phyloP scores from a whole-genome alignment of 2,329 filamentous ascomycete genomes.

The Fusarium drepaniforme region DNA sequence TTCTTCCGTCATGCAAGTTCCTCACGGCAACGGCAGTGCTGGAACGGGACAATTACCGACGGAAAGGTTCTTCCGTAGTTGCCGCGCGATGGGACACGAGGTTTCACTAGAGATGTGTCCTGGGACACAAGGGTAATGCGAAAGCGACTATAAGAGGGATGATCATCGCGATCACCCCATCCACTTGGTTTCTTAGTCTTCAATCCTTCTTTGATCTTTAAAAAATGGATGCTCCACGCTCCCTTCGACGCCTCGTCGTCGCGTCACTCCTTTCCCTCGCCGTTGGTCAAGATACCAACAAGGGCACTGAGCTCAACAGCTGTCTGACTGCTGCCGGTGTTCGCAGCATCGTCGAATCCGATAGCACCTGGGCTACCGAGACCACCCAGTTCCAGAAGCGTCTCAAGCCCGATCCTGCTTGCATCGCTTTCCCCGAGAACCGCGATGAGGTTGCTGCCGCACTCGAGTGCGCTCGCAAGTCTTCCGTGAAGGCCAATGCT shows the following conservation, averaged over 20 bases:
- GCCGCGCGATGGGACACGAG: background rate
- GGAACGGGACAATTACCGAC: background rate
- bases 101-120: background rate
- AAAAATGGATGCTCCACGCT: background rate
- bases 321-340: conserved; percentile 22
- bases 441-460: conserved; percentile 37
- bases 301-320: background rate
- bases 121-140: background rate
- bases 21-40: background rate
- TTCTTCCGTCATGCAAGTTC: background rate
- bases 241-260: background rate
- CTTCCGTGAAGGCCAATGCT: conserved; percentile 37
- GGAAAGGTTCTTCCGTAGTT: background rate
- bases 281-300: background rate
- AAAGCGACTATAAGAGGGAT: background rate
- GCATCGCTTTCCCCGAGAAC: conserved; percentile 35
- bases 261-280: background rate
- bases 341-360: conserved; percentile 33
- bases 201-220: background rate
- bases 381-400: conserved; percentile 38
- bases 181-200: background rate
- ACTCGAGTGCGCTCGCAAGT: conserved; percentile 39
- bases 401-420: conserved; percentile 34
- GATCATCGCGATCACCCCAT: background rate
- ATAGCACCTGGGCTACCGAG: conserved; percentile 32